phyloP scores from a whole-genome alignment of 163 green algal genomes.

The Chloromonas sp. region DNA sequence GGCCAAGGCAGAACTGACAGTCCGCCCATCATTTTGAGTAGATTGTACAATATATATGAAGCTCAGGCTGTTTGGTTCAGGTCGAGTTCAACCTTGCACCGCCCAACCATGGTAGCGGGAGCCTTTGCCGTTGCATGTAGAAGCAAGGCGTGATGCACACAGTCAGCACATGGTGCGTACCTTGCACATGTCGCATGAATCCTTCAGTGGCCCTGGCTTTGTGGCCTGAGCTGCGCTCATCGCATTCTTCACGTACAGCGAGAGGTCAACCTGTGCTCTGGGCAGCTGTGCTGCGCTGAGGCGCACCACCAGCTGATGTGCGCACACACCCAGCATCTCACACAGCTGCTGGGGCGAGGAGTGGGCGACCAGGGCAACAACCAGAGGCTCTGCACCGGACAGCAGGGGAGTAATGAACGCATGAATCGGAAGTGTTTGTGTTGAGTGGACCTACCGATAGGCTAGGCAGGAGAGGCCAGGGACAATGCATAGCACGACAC shows the following conservation, averaged over 20 bases:
- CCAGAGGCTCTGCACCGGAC: constrained; percentile 1
- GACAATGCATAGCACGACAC: no score
- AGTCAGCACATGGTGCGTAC: neutral
- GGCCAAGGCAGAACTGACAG: no score
- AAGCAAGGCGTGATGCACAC: no score
- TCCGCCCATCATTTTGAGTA: no score
- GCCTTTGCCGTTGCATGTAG: no score
- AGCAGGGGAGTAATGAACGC: neutral
- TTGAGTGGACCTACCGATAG: no score
- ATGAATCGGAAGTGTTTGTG: no score
- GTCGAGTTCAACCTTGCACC: no score
- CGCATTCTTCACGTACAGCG: neutral
- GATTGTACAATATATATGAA: no score
- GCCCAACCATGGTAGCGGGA: no score
- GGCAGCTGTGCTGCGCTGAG: neutral
- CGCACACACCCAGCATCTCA: constrained; percentile 13
- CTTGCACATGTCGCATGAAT: constrained; percentile 3
- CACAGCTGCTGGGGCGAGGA: constrained; percentile 8
- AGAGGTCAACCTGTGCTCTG: neutral
- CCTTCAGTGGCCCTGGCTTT: neutral
- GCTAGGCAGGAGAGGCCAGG: no score
- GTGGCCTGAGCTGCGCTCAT: neutral
- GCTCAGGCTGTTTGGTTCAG: no score
- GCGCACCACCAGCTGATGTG: neutral
- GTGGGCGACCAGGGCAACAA: neutral